Base-by-base conservation (phyloP, 257 asterid genomes). In the Handroanthus guayacan region DNA sequence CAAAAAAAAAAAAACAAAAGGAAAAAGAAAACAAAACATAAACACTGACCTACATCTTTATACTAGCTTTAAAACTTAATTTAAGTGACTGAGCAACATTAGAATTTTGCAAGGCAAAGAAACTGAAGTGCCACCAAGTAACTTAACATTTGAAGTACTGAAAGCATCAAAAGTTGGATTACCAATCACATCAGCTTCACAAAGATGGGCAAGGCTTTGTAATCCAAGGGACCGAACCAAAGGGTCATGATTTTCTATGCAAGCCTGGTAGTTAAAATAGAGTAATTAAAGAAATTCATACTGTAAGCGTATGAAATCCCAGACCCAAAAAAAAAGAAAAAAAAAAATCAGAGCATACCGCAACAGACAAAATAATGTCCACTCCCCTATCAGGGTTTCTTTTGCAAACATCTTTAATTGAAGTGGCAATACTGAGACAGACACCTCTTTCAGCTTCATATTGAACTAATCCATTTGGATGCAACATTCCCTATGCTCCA, bases 121-220 rank as follows among this genome's bases (percentile, higher is more conserved):
- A 5, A 8, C 45, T 41, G 5, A 41, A 41, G 5, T 41, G 1
- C 45, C 45, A 41, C 5, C 38, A 57, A 60, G 63, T 72, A 25
- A 56, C 36, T 48, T 10, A 37, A 56, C 44, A 25, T 38, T 17
- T 25, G 11, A 79, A 25, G 62, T 41, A 72, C 41, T 34, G 45
- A 63, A 78, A 55, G 67, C 75, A 70, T 73, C 51, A 77, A 76
- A 65, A 6, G 68, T 37, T 62, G 62, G 13, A 69, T 81, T 88
- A 95, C 99, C 99, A 64, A 95, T 86, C 51, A 87, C 97, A 83
- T 95, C 99, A 47, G 99, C 98, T 87, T 90, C 97, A 86, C 99
- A 95, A 52, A 95, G 97, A 87, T 93, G 94, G 69, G 93, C 93
- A 80, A 95, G 93, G 82, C 99, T 88, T 76, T 86, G 97, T 74